phyloP scores from a whole-genome alignment of 2,329 filamentous ascomycete genomes.

The Diaporthe eres region DNA sequence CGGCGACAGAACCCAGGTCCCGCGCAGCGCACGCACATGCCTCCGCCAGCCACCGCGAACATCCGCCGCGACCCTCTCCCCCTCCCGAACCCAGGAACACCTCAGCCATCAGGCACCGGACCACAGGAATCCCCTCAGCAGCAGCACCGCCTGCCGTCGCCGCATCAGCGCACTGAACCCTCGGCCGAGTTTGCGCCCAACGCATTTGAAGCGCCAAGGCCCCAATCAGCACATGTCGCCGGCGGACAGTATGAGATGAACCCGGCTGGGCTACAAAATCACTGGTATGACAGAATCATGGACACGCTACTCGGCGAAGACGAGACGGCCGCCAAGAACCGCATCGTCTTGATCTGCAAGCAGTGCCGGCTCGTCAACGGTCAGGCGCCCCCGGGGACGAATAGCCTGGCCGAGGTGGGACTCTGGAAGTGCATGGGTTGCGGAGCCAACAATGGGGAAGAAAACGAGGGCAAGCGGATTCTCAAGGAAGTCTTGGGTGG shows the following conservation, averaged over 20 bases:
- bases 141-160: slow-evolving; percentile 42
- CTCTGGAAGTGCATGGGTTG: slow-evolving; percentile 93
- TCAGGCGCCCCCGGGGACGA: slow-evolving; percentile 90
- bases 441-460: slow-evolving; percentile 83
- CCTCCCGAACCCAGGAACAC: slow-evolving; percentile 46
- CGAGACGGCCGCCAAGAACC: slow-evolving; percentile 91
- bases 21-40: slow-evolving; percentile 61
- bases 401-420: slow-evolving; percentile 82
- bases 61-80: slow-evolving; percentile 60
- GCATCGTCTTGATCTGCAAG: slow-evolving; percentile 87
- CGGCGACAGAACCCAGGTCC: slow-evolving; percentile 44
- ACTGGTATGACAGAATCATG: slow-evolving; percentile 96
- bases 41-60: slow-evolving; percentile 75
- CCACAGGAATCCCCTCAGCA: slow-evolving; percentile 41
- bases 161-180: slow-evolving; percentile 52
- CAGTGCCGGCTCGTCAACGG: slow-evolving; percentile 92
- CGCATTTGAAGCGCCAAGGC: slow-evolving; percentile 62
- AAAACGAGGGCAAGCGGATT: slow-evolving; percentile 82
- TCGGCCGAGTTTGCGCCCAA: slow-evolving; percentile 82
- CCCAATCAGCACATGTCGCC: background rate
- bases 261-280: slow-evolving; percentile 58
- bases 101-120: slow-evolving; percentile 41
- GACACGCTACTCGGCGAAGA: slow-evolving; percentile 95
- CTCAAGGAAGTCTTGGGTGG: slow-evolving; percentile 72
- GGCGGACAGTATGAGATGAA: slow-evolving; percentile 47